A percentile compares a stretch with the other conserved stretches of the same genome.
phyloP scores from a whole-genome alignment of 768 basidiomycete genomes.

The Xerocomellus intermedius region DNA sequence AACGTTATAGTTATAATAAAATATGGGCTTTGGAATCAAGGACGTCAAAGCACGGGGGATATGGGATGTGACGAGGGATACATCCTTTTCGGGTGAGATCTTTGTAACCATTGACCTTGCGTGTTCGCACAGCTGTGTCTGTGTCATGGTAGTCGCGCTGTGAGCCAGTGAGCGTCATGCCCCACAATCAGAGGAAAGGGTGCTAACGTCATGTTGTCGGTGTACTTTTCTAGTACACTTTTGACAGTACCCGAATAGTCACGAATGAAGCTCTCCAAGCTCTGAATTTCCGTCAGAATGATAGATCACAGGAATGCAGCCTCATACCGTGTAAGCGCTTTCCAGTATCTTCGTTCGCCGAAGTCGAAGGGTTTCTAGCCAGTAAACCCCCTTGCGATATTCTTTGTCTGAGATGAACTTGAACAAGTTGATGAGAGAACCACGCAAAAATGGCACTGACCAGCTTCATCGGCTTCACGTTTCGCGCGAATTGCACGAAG shows the following conservation, averaged over 20 bases:
- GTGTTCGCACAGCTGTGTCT: conserved; percentile 69
- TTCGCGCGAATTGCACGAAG: conserved; percentile 79
- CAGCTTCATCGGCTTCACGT: conserved; percentile 89
- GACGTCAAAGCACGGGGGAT: conserved; percentile 63
- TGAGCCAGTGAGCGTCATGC: not conserved
- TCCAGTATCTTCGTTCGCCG: conserved; percentile 80
- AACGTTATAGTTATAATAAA: conserved; percentile 77
- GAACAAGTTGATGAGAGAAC: not conserved
- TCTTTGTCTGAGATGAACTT: conserved; percentile 64
- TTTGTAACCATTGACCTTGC: conserved; percentile 58
- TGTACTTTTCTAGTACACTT: conserved; percentile 65
- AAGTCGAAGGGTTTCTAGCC: conserved; percentile 87
- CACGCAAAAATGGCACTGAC: conserved; percentile 38
- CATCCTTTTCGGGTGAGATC: conserved; percentile 72
- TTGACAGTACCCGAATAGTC: conserved; percentile 69
- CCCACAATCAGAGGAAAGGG: not conserved
- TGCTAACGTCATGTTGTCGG: conserved; percentile 68
- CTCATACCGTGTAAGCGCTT: conserved; percentile 70
- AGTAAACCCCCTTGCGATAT: conserved; percentile 85
- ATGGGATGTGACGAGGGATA: conserved; percentile 49
- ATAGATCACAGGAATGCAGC: not conserved
- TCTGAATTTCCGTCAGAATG: conserved; percentile 44
- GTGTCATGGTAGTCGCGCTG: conserved; percentile 77
- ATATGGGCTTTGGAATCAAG: conserved; percentile 65
- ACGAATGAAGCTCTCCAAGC: conserved; percentile 73